A percentile compares a stretch with the other conserved stretches of the same genome.
These are phyloP conservation scores for Sphenostylis stenocarpa DNA, from an alignment of 306 rosid species.

Conservation along the genomic window DNA sequence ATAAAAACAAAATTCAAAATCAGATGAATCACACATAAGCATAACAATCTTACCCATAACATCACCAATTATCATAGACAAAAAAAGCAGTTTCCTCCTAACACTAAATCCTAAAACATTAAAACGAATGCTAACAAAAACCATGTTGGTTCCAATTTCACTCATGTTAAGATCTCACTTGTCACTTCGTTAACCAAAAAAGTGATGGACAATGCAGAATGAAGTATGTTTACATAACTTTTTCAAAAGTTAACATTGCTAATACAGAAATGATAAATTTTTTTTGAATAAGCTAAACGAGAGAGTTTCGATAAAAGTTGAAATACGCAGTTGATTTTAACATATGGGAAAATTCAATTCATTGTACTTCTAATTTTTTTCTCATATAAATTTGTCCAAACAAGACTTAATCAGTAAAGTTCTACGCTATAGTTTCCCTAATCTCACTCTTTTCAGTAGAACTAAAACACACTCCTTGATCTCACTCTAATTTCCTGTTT, in stretches of 20 bases:
- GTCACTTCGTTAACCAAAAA: neutral
- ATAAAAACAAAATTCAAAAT: slow-evolving; percentile 33
- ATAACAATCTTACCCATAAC: slow-evolving; percentile 21
- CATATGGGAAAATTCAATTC: neutral
- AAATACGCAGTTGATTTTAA: neutral
- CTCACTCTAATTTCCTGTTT: neutral
- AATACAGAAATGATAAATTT: neutral
- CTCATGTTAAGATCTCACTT: neutral
- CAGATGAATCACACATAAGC: slow-evolving; percentile 14
- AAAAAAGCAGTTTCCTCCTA: neutral
- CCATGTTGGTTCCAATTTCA: neutral
- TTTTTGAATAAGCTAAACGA: neutral
- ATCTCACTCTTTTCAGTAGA: neutral
- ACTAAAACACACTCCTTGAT: neutral
- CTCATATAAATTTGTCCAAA: neutral
- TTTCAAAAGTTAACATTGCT: neutral
- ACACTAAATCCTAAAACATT: neutral
- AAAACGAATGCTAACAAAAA: neutral
- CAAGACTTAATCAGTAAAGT: neutral
- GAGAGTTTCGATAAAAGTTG: neutral
- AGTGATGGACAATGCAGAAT: too few species aligned
- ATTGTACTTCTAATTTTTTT: neutral
- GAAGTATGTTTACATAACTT: too few species aligned
- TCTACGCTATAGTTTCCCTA: neutral
- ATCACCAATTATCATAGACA: neutral